Conservation (phyloP, 2,329 filamentous ascomycete species). For the Sporothrix phasma region DNA sequence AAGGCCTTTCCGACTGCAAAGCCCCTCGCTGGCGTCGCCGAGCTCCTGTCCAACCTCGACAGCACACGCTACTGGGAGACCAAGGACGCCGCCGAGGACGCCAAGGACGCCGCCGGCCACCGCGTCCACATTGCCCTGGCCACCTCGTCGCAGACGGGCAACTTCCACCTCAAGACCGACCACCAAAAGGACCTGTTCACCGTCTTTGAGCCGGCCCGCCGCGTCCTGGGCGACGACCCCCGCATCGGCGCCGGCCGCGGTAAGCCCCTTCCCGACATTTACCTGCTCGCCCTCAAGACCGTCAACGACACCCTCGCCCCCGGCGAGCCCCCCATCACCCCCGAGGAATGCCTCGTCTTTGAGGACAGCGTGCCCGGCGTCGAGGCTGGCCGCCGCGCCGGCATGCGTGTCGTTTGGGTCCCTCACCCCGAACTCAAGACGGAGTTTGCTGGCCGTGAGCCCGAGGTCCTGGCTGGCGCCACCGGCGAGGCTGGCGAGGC, state of each 20-base stretch:
- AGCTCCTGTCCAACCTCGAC: slow-evolving; percentile 53
- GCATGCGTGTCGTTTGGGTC: slow-evolving; percentile 91
- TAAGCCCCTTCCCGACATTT: slow-evolving; percentile 93
- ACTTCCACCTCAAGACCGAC: slow-evolving; percentile 67
- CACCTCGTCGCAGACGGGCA: slow-evolving; percentile 62
- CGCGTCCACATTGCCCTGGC: slow-evolving; percentile 74
- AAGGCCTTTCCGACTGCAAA: slow-evolving; percentile 63
- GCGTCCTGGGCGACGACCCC: slow-evolving; percentile 75
- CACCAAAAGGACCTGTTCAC: slow-evolving; percentile 50
- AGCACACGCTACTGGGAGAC: slow-evolving; percentile 42
- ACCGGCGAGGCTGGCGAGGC: slow-evolving; percentile 55
- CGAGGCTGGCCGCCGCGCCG: slow-evolving; percentile 79
- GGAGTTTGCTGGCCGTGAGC: slow-evolving; percentile 68
- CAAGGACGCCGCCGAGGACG: slow-evolving; percentile 18
- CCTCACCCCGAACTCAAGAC: slow-evolving; percentile 70
- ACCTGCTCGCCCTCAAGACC: slow-evolving; percentile 71
- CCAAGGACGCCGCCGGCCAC: slow-evolving; percentile 17
- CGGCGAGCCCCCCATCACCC: slow-evolving; percentile 55
- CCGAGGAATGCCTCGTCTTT: slow-evolving; percentile 89
- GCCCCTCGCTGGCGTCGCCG: slow-evolving; percentile 67
- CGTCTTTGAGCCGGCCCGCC: slow-evolving; percentile 58
- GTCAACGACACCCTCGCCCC: slow-evolving; percentile 65
- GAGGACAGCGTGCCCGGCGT: slow-evolving; percentile 92
- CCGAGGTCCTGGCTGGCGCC: slow-evolving; percentile 71
- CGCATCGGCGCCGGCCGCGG: slow-evolving; percentile 71